Evolutionary conservation across 2,329 filamentous ascomycete species (phyloP), one percentile per base, ranked within the genome.

Genomic region (Cytospora mali): DNA sequence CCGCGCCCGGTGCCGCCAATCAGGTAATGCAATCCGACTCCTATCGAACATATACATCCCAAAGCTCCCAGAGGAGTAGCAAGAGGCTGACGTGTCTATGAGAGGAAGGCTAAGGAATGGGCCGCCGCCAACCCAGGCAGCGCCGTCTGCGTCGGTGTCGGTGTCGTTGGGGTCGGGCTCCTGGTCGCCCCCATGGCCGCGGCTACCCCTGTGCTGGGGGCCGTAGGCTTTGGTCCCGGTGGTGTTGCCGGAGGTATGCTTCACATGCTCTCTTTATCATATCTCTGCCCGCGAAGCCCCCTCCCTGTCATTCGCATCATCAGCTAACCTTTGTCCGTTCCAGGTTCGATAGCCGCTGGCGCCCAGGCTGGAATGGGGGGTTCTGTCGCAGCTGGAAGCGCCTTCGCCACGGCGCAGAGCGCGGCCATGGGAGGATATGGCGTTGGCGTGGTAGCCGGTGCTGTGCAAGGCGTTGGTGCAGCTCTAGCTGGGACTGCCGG

Each of bases 361-460:
- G 28, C 55, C 21, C 65, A 70, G n/a, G 35, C 61, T 28, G 48
- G 23, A 4, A 51, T 65, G 39, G 62, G 66, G 51, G 68, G 66
- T 10, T n/a, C n/a, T n/a, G 67, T 69, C 1, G 67, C 31, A 1
- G 66, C 64, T 2, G 66, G 68, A 1, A 66, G 69, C 31, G 3
- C 23, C 3, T 71, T 70, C 25, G 66, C 70, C 1, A 59, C 50
- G 1, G n/a, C 66, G 6, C 68, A 67, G 55, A 71, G 69, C 53
- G 69, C 69, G 0, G 70, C 64, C 1, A 68, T 68, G 49, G 69
- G 66, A 7, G 70, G 70, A 2, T 66, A 66, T 5, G 70, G 64
- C 0, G 64, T 56, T 2, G 61, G 62, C 13, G 52, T 59, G 0
- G 66, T 70, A 11, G 52, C 61, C 1, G 63, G 42, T 6, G 65